Base-by-base conservation (phyloP, 495 filamentous ascomycete species). In the Penicillium riverlandense region DNA sequence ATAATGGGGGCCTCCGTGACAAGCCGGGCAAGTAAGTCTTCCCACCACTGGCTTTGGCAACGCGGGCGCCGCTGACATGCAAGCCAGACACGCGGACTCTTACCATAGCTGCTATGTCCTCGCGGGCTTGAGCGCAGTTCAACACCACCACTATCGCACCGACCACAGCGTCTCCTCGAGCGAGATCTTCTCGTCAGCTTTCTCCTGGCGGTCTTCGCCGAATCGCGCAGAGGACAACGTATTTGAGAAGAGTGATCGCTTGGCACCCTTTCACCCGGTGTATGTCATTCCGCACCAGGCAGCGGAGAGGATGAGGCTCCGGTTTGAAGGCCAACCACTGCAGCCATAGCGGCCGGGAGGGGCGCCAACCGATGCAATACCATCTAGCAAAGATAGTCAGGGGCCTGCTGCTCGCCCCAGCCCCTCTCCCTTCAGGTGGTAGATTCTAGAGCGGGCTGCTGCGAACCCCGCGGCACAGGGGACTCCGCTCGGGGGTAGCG, bases 41-140 rank as follows among this genome's bases (percentile, higher is more conserved):
- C 16, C 28, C 16, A 35, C 31, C 8, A 38, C 22, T 15, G 30
- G 16, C 35, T 34, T 34, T 10, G 32, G 32, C 32, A 12, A n/a
- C 43, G 40, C 29, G 38, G 29, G 41, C 40, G 27, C 42, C 22
- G 44, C 51, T 53, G 44, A 54, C 52, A 43, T 35, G 43, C 15
- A 43, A 41, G 41, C 40, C 47, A 91, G 88, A 55, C 68, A 71
- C 36, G 75, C 88, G 1, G 92, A 98, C 63, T 80, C 83, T 42
- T 98, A 98, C 61, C 92, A 98, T 67, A 82, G 86, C 28, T 88
- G 83, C 67, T 98, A 98, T 65, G 82, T 88, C 37, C 78, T 98
- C 29, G 80, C 85, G 14, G 92, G 94, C 8, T 74, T 97, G 31
- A 90, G 87, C 57, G 81, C 79, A 30, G 80, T 83, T 6, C 89